Evolutionary conservation across 257 asterid genomes (phyloP), one percentile per base, ranked within the genome.

Genomic region (Solanum tacnaense): DNA sequence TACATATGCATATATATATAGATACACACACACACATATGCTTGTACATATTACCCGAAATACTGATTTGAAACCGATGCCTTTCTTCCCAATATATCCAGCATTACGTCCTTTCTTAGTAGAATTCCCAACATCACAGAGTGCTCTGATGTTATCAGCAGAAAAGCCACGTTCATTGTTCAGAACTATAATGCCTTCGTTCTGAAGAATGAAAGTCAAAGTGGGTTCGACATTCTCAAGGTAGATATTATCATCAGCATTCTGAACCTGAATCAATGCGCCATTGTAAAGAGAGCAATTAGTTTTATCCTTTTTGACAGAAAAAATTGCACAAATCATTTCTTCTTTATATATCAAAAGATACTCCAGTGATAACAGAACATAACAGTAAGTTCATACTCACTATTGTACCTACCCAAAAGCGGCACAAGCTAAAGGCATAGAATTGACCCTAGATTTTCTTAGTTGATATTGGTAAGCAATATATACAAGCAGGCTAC

Each of bases 31-130:
- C 5, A 58, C 67, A 56, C 65, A 56, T 0, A 20, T 49, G 89
- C 27, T 56, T 34, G 56, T 72, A 32, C 85, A 89, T 68, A 79
- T 58, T 97, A 97, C 99, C 98, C 99, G 93, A 84, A 97, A 97
- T 21, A 97, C 99, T 86, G 99, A 97, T 96, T 97, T 97, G 94
- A 97, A 97, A 85, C 99, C 99, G 87, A 97, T 97, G 94, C 99
- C 99, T 92, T 97, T 97, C 93, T 97, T 97, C 89, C 99, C 99
- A 88, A 96, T 97, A 91, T 94, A 96, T 91, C 98, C 99, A 90
- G 95, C 90, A 88, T 56, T 91, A 36, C 88, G 90, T 76, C 92
- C 95, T 87, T 81, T 93, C 89, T 97, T 96, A 56, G 99, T 96
- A 38, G 98, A 97, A 92, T 94, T 97, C 87, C 98, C 99, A 86